Conservation (phyloP, 2,329 filamentous ascomycete genomes). For the Spiromastix sp. region DNA sequence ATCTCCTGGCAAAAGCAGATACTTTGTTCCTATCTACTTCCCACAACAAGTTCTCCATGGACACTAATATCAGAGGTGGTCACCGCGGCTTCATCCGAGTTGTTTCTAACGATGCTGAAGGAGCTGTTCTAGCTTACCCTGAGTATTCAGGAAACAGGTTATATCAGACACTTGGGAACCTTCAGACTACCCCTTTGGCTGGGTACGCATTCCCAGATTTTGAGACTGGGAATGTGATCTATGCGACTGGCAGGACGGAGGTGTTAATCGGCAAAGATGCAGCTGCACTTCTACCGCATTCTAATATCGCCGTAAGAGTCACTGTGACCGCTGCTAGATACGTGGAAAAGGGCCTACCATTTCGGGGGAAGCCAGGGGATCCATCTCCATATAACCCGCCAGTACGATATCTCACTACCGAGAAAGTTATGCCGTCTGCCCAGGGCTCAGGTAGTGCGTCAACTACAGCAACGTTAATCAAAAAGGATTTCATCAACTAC, state of each 20-base stretch:
- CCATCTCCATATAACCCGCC: conserved; percentile 71
- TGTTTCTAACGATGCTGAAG: conserved; percentile 40
- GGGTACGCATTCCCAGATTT: conserved; percentile 68
- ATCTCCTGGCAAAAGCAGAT: conserved; percentile 55
- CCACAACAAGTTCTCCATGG: conserved; percentile 57
- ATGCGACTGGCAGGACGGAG: conserved; percentile 58
- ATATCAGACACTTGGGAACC: conserved; percentile 75
- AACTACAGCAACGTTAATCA: conserved; percentile 45
- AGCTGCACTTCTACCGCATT: conserved; percentile 51
- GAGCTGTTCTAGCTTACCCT: conserved; percentile 57
- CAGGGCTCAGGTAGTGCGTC: conserved; percentile 10
- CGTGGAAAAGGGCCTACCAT: conserved; percentile 55
- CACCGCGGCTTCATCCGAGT: conserved; percentile 63
- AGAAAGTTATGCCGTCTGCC: conserved; percentile 31
- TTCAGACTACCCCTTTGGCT: conserved; percentile 54
- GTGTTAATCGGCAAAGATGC: conserved; percentile 58
- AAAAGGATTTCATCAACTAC: conserved; percentile 52
- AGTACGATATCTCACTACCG: conserved; percentile 53
- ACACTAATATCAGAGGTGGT: conserved; percentile 73
- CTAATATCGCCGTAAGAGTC: conserved; percentile 63
- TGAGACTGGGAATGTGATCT: conserved; percentile 60
- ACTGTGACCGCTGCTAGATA: conserved; percentile 51
- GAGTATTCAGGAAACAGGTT: conserved; percentile 78
- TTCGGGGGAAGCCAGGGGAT: conserved; percentile 50
- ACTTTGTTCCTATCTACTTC: conserved; percentile 68